Conservation (phyloP, 164 flowering plant species). For the Chimonanthus praecox region DNA sequence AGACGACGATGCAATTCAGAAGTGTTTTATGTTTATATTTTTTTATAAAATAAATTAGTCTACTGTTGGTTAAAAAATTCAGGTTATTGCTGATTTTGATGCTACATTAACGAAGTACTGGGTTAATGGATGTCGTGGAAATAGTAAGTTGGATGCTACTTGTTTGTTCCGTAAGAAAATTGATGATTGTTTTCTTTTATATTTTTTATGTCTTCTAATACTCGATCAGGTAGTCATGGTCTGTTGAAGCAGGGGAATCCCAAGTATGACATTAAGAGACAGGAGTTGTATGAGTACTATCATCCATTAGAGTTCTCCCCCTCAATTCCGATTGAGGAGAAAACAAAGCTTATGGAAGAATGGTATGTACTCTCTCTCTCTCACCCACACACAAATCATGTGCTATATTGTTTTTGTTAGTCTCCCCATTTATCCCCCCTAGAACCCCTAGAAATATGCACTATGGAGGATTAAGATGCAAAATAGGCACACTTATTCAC, state of each 20-base stretch:
- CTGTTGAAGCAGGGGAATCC: slow-evolving; percentile 81
- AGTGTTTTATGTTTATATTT: too few species aligned
- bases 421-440: not conserved
- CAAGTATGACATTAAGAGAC: slow-evolving; percentile 76
- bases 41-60: too few species aligned
- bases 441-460: too few species aligned
- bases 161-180: not conserved
- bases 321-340: slow-evolving; percentile 70
- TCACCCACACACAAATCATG: not conserved
- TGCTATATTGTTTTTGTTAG: not conserved
- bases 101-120: slow-evolving; percentile 77
- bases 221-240: slow-evolving; percentile 69
- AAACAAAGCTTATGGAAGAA: slow-evolving; percentile 94
- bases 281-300: slow-evolving; percentile 59
- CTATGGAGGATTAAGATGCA: too few species aligned
- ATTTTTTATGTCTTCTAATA: slow-evolving; percentile 15
- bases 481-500: too few species aligned
- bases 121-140: slow-evolving; percentile 75
- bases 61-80: not conserved
- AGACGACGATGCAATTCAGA: too few species aligned
- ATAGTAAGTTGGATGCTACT: slow-evolving; percentile 43
- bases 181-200: not conserved
- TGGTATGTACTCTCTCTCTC: slow-evolving; percentile 39
- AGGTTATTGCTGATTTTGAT: slow-evolving; percentile 97
- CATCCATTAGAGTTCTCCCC: slow-evolving; percentile 87